A percentile compares a stretch with the other conserved stretches of the same genome.
These are phyloP conservation scores for Colletotrichum sp. DNA, from an alignment of 2,329 filamentous ascomycete genomes.

Conservation along the genomic window DNA sequence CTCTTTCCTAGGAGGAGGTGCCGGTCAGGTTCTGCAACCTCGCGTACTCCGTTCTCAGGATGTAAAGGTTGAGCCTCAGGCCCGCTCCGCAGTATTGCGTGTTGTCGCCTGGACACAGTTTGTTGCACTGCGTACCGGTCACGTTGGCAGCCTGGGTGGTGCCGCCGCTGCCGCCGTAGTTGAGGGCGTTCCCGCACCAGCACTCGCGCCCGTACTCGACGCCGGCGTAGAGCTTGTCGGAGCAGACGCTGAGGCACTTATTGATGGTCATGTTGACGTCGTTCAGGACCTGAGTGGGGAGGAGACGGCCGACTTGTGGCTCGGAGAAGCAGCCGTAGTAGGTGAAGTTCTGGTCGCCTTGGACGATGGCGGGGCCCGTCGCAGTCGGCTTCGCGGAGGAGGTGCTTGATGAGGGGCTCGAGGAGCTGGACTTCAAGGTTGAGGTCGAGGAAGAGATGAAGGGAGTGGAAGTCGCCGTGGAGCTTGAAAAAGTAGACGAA, in stretches of 20 bases:
- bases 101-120: slow-evolving; percentile 15
- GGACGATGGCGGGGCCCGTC: slow-evolving; percentile 31
- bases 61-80: slow-evolving; percentile 36
- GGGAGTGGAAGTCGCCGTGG: neutral
- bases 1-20: neutral
- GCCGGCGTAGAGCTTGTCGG: slow-evolving; percentile 21
- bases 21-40: neutral
- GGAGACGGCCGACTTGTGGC: slow-evolving; percentile 35
- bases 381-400: slow-evolving; percentile 21
- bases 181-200: slow-evolving; percentile 28
- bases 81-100: slow-evolving; percentile 25
- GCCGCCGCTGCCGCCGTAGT: slow-evolving; percentile 22
- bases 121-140: slow-evolving; percentile 7
- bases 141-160: slow-evolving; percentile 20
- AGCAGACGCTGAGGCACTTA: slow-evolving; percentile 22
- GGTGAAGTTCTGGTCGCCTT: slow-evolving; percentile 41
- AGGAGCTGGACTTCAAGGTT: neutral
- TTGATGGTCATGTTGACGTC: slow-evolving; percentile 25
- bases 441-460: neutral
- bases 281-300: slow-evolving; percentile 33
- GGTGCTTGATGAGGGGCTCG: neutral
- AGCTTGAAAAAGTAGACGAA: neutral
- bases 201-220: slow-evolving; percentile 26
- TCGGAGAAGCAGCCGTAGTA: slow-evolving; percentile 41
- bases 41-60: slow-evolving; percentile 10